Evolutionary conservation across 257 asterid genomes (phyloP), one percentile per base, ranked within the genome.

Genomic region (Petrea volubilis): DNA sequence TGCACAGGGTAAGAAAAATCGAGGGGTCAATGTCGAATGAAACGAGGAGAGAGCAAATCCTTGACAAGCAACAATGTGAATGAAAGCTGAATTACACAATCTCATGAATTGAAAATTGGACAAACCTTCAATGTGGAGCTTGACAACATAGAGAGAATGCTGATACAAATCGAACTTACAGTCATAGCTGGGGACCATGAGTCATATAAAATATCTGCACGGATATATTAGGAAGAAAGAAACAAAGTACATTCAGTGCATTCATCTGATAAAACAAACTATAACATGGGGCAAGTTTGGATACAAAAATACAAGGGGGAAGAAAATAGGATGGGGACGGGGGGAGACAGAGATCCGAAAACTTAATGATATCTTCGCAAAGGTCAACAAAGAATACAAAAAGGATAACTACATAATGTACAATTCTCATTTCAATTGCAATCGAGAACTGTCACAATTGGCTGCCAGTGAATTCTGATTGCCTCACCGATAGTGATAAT

Each of bases 121-220:
- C 79, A 64, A 58, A 91, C 99, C 99, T 91, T 94, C 8, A 43
- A 92, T 1, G 98, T 70, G 53, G 98, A 94, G 93, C 99, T 94
- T 28, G 99, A 94, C 77, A 94, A 61, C 99, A 94, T 94, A 67
- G 99, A 94, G 43, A 94, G 97, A 80, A 94, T 91, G 88, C 99
- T 94, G 79, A 94, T 90, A 78, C 99, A 94, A 73, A 94, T 78
- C 14, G 98, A 91, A 82, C 99, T 90, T 14, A 94, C 97, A 71
- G 98, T 94, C 99, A 94, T 91, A 6, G 99, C 99, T 7, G 99
- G 99, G 63, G 99, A 94, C 99, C 99, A 94, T 1, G 99, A 94
- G 81, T 94, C 99, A 18, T 94, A 94, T 63, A 94, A 63, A 64
- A 94, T 94, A 80, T 94, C 99, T 94, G 92, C 44, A 72, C 7